Conservation (phyloP, 164 flowering plant genomes). For the Aristolochia californica region DNA sequence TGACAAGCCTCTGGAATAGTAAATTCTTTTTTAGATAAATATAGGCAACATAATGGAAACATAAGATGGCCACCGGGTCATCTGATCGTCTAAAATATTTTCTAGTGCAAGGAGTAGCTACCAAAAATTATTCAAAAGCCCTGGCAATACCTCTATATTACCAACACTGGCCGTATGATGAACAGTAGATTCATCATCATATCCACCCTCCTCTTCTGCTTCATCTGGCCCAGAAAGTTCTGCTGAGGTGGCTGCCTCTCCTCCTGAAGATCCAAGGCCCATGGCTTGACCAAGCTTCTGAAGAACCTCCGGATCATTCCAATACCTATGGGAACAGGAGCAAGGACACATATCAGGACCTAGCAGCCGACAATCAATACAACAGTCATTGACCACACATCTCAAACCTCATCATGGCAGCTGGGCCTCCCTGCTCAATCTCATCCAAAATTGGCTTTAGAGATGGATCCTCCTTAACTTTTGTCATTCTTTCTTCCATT, state of each 20-base stretch:
- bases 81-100: no score
- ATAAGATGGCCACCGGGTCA: no score
- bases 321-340: conserved; percentile 40
- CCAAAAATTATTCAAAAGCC: no score
- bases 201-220: conserved; percentile 43
- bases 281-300: conserved; percentile 87
- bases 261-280: conserved; percentile 68
- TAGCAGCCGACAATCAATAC: neutral
- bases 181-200: conserved; percentile 80
- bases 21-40: no score
- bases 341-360: neutral
- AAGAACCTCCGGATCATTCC: conserved; percentile 94
- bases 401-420: conserved; percentile 64
- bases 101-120: no score
- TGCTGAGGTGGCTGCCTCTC: conserved; percentile 50
- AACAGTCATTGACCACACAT: neutral
- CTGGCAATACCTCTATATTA: conserved; percentile 62
- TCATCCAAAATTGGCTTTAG: conserved; percentile 80
- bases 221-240: conserved; percentile 47
- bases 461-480: conserved; percentile 73
- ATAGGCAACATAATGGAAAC: no score
- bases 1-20: no score
- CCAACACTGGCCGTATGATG: conserved; percentile 91
- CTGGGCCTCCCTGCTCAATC: conserved; percentile 86
- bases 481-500: conserved; percentile 77